A percentile compares a stretch with the other conserved stretches of the same genome.
Evolutionary conservation across 2,329 filamentous ascomycete genomes (phyloP).

Genomic region (Fusarium longipes): DNA sequence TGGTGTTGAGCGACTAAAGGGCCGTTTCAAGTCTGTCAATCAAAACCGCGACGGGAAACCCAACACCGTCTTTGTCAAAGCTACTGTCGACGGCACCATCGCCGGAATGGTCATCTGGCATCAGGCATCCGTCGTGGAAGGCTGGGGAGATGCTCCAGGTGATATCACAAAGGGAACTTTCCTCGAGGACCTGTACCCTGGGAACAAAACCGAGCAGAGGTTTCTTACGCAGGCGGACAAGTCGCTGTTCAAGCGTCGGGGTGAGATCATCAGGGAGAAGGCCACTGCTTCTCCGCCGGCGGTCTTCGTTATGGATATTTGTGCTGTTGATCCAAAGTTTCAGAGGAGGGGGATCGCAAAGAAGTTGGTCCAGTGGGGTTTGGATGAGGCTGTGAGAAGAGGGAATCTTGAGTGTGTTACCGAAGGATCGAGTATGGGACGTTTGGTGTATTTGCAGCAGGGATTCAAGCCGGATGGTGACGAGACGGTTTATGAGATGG

Average conservation of each 20-base stretch:
- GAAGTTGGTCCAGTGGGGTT: conserved; percentile 60
- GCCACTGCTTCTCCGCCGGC: conserved; percentile 55
- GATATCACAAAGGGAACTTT: conserved; percentile 48
- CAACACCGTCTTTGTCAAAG: conserved; percentile 66
- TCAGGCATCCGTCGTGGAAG: conserved; percentile 62
- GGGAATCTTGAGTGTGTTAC: conserved; percentile 57
- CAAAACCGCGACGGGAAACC: conserved; percentile 57
- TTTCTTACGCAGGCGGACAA: conserved; percentile 58
- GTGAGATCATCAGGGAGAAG: conserved; percentile 56
- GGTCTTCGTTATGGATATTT: conserved; percentile 62
- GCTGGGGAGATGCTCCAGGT: conserved; percentile 57
- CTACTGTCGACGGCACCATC: conserved; percentile 57
- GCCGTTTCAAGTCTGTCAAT: conserved; percentile 55
- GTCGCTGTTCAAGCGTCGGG: conserved; percentile 58
- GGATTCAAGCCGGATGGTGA: conserved; percentile 57
- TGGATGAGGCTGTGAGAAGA: conserved; percentile 55
- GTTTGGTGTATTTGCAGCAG: conserved; percentile 58
- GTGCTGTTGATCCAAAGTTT: conserved; percentile 63
- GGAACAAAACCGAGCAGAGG: conserved; percentile 57
- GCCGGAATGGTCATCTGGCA: conserved; percentile 67
- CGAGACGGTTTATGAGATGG: conserved; percentile 58
- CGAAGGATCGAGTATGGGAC: conserved; percentile 62
- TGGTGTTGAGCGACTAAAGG: conserved; percentile 53
- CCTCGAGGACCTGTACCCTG: conserved; percentile 55
- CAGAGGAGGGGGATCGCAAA: conserved; percentile 62